Evolutionary conservation across 176 grass and related monocot genomes (phyloP).

Genomic region (Avena sativa): DNA sequence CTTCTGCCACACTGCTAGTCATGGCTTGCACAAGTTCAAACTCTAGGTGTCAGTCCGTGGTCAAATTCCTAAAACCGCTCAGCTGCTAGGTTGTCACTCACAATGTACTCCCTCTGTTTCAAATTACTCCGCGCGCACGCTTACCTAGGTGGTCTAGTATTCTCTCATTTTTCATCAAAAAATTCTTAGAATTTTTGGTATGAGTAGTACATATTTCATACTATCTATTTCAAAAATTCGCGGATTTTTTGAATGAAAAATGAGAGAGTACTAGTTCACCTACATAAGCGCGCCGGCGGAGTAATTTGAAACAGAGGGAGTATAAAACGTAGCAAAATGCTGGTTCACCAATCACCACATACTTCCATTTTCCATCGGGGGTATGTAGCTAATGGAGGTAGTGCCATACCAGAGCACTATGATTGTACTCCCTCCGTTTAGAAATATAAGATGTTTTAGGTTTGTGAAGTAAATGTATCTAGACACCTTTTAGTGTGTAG

Average conservation of each 20-base stretch:
- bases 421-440: no score
- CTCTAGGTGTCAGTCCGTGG: neutral
- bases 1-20: conserved; percentile 1
- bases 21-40: neutral
- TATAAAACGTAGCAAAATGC: conserved; percentile 14
- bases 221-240: no score
- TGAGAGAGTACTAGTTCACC: no score
- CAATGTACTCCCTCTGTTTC: neutral
- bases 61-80: neutral
- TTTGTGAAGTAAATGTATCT: neutral
- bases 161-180: no score
- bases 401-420: neutral
- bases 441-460: neutral
- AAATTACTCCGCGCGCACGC: no score
- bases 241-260: no score
- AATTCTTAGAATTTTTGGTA: no score
- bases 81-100: neutral
- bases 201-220: no score
- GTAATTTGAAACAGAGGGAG: no score
- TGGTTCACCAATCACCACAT: neutral
- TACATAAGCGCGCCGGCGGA: no score
- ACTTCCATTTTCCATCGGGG: conserved; percentile 23
- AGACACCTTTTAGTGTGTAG: no score
- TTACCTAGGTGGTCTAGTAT: no score
- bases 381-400: conserved; percentile 1